Percentiles rank a stretch among this genome's conserved stretches.
Conservation (phyloP, 2,329 filamentous ascomycete species). For the Cladosporium sp. region DNA sequence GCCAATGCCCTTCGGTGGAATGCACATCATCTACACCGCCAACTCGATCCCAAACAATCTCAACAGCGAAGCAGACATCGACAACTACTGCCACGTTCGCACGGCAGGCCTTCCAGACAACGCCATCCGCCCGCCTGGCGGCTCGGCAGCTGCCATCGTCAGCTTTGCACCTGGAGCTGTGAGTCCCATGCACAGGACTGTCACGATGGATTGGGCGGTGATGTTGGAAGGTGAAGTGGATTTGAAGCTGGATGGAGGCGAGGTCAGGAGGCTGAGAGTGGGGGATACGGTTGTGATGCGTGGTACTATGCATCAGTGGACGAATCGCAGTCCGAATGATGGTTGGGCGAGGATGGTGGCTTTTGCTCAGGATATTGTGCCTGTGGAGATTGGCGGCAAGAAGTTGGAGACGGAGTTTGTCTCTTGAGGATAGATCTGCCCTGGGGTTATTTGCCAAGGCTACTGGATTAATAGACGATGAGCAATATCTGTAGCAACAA, state of each 20-base stretch:
- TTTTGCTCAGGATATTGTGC: slow-evolving; percentile 12
- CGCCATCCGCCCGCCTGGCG: slow-evolving; percentile 8
- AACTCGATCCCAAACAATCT: slow-evolving; percentile 11
- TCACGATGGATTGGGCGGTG: slow-evolving; percentile 16
- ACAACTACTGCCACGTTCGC: slow-evolving; percentile 18
- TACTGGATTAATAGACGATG: too few species aligned
- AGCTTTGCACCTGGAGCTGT: background rate
- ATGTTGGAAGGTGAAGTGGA: slow-evolving; percentile 18
- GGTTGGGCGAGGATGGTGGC: slow-evolving; percentile 14
- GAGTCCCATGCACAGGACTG: slow-evolving; percentile 15
- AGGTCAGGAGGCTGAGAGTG: slow-evolving; percentile 14
- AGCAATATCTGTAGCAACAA: too few species aligned
- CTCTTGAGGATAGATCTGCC: too few species aligned
- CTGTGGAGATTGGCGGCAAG: slow-evolving; percentile 17
- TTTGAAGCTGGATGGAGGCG: slow-evolving; percentile 17
- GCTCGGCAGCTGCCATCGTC: slow-evolving; percentile 12
- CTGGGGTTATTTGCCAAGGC: too few species aligned
- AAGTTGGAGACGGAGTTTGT: slow-evolving; percentile 15
- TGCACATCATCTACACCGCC: slow-evolving; percentile 15
- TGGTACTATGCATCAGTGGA: slow-evolving; percentile 22
- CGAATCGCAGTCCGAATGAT: slow-evolving; percentile 16
- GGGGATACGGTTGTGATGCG: slow-evolving; percentile 18
- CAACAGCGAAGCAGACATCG: slow-evolving; percentile 17
- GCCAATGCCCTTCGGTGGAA: slow-evolving; percentile 1
- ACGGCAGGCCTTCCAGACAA: background rate